Conservation (phyloP, 371 early-diverging fungal species). For the Mortierella sp. region DNA sequence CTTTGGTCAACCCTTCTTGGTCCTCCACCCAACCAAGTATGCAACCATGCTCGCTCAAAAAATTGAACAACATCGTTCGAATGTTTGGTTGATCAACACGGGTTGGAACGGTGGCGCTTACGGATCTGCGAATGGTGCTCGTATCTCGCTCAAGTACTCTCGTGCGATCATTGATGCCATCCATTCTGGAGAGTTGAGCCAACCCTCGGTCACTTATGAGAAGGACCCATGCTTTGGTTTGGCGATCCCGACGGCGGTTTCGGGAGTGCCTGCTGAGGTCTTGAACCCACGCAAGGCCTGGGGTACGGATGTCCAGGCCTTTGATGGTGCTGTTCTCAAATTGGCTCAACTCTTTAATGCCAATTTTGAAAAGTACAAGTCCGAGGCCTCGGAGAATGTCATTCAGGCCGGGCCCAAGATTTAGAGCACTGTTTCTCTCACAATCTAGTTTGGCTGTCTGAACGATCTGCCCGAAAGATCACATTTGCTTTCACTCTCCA, state of each 20-base stretch:
- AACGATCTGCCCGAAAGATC: not conserved
- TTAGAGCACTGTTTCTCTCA: constrained; percentile 1
- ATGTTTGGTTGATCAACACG: constrained; percentile 98
- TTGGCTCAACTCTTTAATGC: constrained; percentile 88
- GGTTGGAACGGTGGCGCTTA: constrained; percentile 98
- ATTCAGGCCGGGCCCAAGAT: constrained; percentile 78
- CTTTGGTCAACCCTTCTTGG: too few relatives aligned
- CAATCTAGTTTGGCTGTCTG: too few relatives aligned
- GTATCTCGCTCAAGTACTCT: constrained; percentile 95
- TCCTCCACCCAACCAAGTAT: constrained; percentile 97
- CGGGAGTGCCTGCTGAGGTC: constrained; percentile 87
- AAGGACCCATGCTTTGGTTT: constrained; percentile 88
- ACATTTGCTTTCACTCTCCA: not conserved
- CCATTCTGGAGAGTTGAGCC: constrained; percentile 89
- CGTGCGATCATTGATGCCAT: constrained; percentile 97
- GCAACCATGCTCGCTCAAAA: constrained; percentile 97
- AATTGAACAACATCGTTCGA: constrained; percentile 88
- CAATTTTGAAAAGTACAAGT: constrained; percentile 91
- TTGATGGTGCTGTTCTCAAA: constrained; percentile 71
- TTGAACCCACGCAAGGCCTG: constrained; percentile 91
- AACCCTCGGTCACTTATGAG: constrained; percentile 83
- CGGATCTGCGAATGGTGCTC: constrained; percentile 79
- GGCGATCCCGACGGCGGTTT: constrained; percentile 78
- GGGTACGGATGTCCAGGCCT: constrained; percentile 76
- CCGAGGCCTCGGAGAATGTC: constrained; percentile 81